phyloP scores from a whole-genome alignment of 805 yeast species.

The Lipomyces sp. region DNA sequence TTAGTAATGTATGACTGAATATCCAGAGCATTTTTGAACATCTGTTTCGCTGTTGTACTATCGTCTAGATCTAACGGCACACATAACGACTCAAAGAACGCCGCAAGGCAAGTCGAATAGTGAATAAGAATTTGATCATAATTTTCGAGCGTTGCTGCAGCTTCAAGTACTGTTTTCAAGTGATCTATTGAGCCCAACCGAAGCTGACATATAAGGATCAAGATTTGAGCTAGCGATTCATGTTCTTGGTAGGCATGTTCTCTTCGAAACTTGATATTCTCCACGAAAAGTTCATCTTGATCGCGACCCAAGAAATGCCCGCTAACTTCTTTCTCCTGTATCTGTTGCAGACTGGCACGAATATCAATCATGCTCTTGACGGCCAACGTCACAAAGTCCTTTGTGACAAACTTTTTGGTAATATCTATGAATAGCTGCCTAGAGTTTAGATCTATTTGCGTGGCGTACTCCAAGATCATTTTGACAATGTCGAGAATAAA shows the following conservation, averaged over 20 bases:
- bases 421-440: conserved; percentile 27
- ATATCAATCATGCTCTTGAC: conserved; percentile 62
- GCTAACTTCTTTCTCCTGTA: conserved; percentile 57
- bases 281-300: conserved; percentile 51
- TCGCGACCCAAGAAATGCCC: conserved; percentile 57
- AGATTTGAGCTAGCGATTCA: conserved; percentile 69
- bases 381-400: conserved; percentile 50
- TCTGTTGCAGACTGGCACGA: conserved; percentile 59
- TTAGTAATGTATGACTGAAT: conserved; percentile 22
- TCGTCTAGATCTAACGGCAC: conserved; percentile 11
- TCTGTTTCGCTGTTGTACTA: background rate
- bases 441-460: conserved; percentile 6
- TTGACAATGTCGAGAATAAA: conserved; percentile 63
- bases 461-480: conserved; percentile 34
- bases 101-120: conserved; percentile 54
- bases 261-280: conserved; percentile 61
- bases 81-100: conserved; percentile 25
- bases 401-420: conserved; percentile 21
- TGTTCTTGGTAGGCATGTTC: conserved; percentile 68
- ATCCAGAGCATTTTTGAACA: conserved; percentile 29
- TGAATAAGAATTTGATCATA: conserved; percentile 70
- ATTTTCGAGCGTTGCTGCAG: conserved; percentile 55
- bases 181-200: conserved; percentile 44
- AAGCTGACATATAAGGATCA: conserved; percentile 54
- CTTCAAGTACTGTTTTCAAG: conserved; percentile 52